Evolutionary conservation across 768 basidiomycete genomes (phyloP).

Genomic region (Kwoniella newhampshirensis): DNA sequence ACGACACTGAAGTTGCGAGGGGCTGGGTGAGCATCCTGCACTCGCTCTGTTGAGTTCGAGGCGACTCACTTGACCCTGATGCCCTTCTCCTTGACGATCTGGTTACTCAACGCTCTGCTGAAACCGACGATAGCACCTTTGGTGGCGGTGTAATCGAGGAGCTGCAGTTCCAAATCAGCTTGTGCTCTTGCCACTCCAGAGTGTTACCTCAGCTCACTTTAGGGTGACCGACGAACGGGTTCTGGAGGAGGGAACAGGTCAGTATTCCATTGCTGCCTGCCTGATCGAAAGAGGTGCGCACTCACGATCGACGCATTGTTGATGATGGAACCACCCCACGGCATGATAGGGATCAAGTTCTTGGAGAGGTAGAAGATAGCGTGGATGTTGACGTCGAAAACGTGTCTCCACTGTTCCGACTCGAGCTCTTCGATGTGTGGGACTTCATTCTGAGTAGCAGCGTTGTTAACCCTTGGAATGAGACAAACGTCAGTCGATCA

Average conservation of each 20-base stretch:
- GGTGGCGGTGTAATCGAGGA: conserved; percentile 62
- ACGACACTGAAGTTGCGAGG: too few relatives aligned
- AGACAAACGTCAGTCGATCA: too few relatives aligned
- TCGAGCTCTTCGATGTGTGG: conserved; percentile 53
- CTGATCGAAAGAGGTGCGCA: background rate
- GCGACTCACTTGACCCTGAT: conserved; percentile 54
- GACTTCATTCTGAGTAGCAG: conserved; percentile 57
- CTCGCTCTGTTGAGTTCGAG: background rate
- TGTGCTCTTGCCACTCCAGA: background rate
- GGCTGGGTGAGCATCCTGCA: background rate
- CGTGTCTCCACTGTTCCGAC: conserved; percentile 57
- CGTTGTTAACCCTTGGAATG: conserved; percentile 56
- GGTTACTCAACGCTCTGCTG: conserved; percentile 59
- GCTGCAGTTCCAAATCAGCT: conserved; percentile 24
- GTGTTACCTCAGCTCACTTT: conserved; percentile 25
- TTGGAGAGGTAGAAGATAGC: conserved; percentile 58
- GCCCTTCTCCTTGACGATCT: conserved; percentile 59
- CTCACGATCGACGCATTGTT: conserved; percentile 52
- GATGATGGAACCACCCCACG: conserved; percentile 56
- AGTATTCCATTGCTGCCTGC: background rate
- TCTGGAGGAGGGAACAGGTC: conserved; percentile 49
- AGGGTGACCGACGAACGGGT: conserved; percentile 57
- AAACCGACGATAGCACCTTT: conserved; percentile 61
- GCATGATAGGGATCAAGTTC: conserved; percentile 58
- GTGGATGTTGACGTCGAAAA: conserved; percentile 42